Conservation (phyloP, 2,329 filamentous ascomycete species). For the Colletotrichum sp. region DNA sequence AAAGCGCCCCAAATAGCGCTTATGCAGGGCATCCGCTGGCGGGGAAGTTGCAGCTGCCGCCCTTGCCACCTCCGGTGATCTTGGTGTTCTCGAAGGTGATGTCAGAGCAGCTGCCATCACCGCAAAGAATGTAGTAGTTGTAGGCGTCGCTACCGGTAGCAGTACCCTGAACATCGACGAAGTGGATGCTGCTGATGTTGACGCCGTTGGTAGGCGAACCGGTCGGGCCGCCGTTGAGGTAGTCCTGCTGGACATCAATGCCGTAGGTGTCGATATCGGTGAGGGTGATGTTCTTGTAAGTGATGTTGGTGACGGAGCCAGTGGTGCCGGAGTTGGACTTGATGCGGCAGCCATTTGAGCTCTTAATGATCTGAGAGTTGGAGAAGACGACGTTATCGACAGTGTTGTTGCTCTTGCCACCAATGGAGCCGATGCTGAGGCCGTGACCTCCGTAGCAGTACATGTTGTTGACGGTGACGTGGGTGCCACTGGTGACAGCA, state of each 20-base stretch:
- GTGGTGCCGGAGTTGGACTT: conserved; percentile 46
- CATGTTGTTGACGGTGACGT: conserved; percentile 42
- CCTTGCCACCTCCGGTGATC: conserved; percentile 14
- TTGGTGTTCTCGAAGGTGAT: conserved; percentile 13
- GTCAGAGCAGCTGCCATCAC: conserved; percentile 14
- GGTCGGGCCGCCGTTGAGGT: conserved; percentile 20
- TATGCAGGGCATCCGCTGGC: conserved; percentile 8
- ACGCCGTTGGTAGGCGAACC: conserved; percentile 14
- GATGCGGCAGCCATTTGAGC: conserved; percentile 50
- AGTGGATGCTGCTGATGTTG: conserved; percentile 1
- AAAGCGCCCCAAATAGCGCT: not conserved
- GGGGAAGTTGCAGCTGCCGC: conserved; percentile 14
- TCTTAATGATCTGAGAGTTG: conserved; percentile 43
- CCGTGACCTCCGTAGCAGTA: conserved; percentile 52
- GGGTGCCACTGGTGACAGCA: conserved; percentile 46
- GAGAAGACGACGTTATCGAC: conserved; percentile 47
- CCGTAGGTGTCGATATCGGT: conserved; percentile 10
- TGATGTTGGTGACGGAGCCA: conserved; percentile 46
- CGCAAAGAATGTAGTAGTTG: conserved; percentile 20
- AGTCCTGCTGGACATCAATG: conserved; percentile 20
- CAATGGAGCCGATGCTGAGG: conserved; percentile 51
- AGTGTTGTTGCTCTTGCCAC: conserved; percentile 38
- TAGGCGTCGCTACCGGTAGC: not conserved
- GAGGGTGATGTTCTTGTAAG: conserved; percentile 35
- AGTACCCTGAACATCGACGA: conserved; percentile 11